Percentiles rank a stretch among this genome's conserved stretches.
Evolutionary conservation across 1,284 basidiomycete species (phyloP).

Genomic region (Anthracocystis walkeri): DNA sequence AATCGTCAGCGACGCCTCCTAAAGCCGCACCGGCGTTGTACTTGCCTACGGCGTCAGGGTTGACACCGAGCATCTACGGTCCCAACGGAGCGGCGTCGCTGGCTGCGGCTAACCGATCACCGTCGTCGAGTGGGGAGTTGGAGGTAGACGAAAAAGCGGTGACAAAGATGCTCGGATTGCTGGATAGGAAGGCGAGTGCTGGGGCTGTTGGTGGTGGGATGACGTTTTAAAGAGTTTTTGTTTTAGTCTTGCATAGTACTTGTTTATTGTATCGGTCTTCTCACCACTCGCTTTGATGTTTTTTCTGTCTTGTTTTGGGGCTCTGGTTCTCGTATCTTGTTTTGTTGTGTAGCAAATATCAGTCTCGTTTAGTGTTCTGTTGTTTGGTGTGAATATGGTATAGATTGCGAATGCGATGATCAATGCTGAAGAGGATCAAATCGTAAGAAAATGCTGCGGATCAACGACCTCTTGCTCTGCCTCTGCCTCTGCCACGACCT

Average conservation of each 20-base stretch:
- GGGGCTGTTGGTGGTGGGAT: constrained; percentile 16
- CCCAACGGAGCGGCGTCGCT: constrained; percentile 26
- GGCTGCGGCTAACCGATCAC: constrained; percentile 5
- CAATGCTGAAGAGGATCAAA: not conserved
- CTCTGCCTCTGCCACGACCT: constrained; percentile 14
- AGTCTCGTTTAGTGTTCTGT: constrained; percentile 2
- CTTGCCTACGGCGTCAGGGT: constrained; percentile 18
- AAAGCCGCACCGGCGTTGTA: constrained; percentile 27
- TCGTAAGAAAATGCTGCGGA: not conserved
- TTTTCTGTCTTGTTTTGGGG: constrained; percentile 4
- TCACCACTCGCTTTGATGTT: constrained; percentile 17
- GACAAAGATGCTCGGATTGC: constrained; percentile 51
- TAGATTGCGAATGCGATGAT: constrained; percentile 4
- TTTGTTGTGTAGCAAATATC: not conserved
- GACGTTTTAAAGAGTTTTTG: constrained; percentile 19
- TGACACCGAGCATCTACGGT: constrained; percentile 45
- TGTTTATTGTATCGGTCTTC: constrained; percentile 1
- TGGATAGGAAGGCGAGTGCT: constrained; percentile 48
- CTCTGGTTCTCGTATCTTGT: constrained; percentile 5
- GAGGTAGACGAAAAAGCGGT: constrained; percentile 57
- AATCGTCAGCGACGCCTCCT: constrained; percentile 8
- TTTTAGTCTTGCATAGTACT: constrained; percentile 12
- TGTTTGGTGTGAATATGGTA: not conserved
- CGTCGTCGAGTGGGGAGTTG: constrained; percentile 23
- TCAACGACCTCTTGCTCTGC: constrained; percentile 4